Conservation (phyloP, 2,329 filamentous ascomycete species). For the Dactylellina sp. region DNA sequence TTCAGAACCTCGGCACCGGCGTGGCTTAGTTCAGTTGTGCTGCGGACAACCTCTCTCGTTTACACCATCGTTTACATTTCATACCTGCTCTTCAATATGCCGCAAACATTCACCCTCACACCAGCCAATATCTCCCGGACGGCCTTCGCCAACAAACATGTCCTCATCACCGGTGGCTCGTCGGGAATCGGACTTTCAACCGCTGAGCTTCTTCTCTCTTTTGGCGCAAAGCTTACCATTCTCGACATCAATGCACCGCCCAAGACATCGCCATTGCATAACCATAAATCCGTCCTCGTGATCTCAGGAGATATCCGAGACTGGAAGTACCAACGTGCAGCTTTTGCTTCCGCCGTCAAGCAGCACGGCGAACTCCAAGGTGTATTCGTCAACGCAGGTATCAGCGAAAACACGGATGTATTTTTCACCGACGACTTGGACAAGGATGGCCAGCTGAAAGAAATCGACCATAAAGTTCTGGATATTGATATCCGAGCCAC, state of each 20-base stretch:
- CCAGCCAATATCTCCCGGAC: slow-evolving; percentile 35
- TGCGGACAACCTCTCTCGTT: too few relatives aligned
- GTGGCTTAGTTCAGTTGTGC: too few relatives aligned
- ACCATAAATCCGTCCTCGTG: slow-evolving; percentile 61
- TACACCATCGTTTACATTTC: neutral
- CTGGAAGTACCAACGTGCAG: slow-evolving; percentile 66
- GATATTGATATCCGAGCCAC: slow-evolving; percentile 67
- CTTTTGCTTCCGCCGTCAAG: slow-evolving; percentile 64
- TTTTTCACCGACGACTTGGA: slow-evolving; percentile 67
- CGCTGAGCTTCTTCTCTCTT: slow-evolving; percentile 63
- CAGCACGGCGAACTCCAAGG: slow-evolving; percentile 66
- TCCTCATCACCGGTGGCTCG: slow-evolving; percentile 56
- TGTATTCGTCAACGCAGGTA: slow-evolving; percentile 68
- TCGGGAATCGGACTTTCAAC: slow-evolving; percentile 61
- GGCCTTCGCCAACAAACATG: slow-evolving; percentile 43
- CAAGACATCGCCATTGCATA: slow-evolving; percentile 60
- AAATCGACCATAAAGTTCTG: slow-evolving; percentile 66
- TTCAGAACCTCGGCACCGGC: too few relatives aligned
- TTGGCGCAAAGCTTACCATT: slow-evolving; percentile 64
- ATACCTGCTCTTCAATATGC: slow-evolving; percentile 16
- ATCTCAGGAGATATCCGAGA: slow-evolving; percentile 66
- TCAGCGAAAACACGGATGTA: slow-evolving; percentile 67
- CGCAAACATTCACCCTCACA: slow-evolving; percentile 39
- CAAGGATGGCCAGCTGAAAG: slow-evolving; percentile 64
- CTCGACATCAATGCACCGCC: slow-evolving; percentile 64